Conservation (phyloP, 768 basidiomycete species). For the Saitozyma sp. region DNA sequence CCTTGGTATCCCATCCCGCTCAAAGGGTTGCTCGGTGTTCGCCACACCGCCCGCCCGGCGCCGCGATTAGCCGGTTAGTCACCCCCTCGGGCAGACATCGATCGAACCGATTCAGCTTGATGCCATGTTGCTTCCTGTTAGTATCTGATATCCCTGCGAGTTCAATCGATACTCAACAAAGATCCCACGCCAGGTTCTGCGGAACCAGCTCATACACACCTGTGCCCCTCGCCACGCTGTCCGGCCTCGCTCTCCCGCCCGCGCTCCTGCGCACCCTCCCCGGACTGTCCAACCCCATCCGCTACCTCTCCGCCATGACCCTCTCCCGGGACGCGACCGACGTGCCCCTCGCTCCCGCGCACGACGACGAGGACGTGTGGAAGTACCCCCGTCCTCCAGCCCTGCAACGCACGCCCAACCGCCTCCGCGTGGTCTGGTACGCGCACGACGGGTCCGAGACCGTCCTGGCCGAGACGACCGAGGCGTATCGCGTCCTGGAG, state of each 20-base stretch:
- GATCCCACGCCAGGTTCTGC: too few species aligned
- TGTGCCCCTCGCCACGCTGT: too few species aligned
- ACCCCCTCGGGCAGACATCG: too few species aligned
- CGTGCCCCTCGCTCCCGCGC: slow-evolving; percentile 25
- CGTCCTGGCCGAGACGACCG: slow-evolving; percentile 40
- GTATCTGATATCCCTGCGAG: too few species aligned
- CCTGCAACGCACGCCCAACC: slow-evolving; percentile 32
- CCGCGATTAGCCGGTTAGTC: too few species aligned
- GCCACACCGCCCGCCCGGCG: too few species aligned
- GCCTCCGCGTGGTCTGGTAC: slow-evolving; percentile 38
- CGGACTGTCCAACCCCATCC: neutral
- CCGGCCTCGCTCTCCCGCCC: neutral
- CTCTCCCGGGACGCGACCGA: neutral
- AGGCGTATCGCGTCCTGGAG: slow-evolving; percentile 46
- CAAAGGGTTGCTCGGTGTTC: too few species aligned
- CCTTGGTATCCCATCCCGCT: too few species aligned
- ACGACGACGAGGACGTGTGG: slow-evolving; percentile 49
- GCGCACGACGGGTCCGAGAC: slow-evolving; percentile 28
- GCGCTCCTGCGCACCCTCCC: neutral
- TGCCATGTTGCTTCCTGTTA: too few species aligned
- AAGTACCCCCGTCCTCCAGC: slow-evolving; percentile 49
- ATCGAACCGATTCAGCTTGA: too few species aligned
- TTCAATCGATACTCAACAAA: too few species aligned
- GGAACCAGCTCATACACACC: too few species aligned
- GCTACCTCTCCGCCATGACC: slow-evolving; percentile 6